Conservation (phyloP, 495 filamentous ascomycete genomes). For the Penicillium canariense region DNA sequence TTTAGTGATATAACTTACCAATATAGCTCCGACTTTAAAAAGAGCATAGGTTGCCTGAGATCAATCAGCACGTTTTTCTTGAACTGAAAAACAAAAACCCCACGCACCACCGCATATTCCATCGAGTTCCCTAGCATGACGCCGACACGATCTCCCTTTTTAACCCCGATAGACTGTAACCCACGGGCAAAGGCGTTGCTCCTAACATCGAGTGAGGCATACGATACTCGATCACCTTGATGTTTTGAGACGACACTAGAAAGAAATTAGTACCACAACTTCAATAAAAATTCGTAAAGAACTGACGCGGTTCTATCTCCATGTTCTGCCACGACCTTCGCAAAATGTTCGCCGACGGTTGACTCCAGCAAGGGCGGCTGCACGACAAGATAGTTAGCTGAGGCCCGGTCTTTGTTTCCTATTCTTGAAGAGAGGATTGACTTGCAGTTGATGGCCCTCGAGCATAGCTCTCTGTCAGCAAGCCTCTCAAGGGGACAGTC, state of each 20-base stretch:
- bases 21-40: constrained; percentile 88
- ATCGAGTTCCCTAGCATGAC: constrained; percentile 82
- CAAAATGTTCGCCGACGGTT: constrained; percentile 82
- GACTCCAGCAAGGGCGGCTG: constrained; percentile 71
- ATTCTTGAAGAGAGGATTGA: not conserved
- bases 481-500: constrained; percentile 17
- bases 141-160: constrained; percentile 81
- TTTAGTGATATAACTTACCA: constrained; percentile 48
- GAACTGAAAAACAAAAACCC: not conserved
- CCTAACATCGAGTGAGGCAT: constrained; percentile 66
- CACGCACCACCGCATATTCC: constrained; percentile 70
- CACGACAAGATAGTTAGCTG: not conserved
- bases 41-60: constrained; percentile 72
- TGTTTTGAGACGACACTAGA: constrained; percentile 64
- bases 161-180: constrained; percentile 68
- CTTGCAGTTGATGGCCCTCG: constrained; percentile 45
- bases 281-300: not conserved
- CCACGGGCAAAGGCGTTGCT: constrained; percentile 79
- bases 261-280: not conserved
- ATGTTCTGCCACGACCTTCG: constrained; percentile 61
- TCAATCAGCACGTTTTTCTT: constrained; percentile 7
- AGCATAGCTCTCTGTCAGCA: constrained; percentile 49
- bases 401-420: not conserved
- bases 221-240: constrained; percentile 64
- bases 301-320: constrained; percentile 75